Base-by-base conservation (phyloP, 768 basidiomycete species). In the Gloeopeniophorella convolvens region DNA sequence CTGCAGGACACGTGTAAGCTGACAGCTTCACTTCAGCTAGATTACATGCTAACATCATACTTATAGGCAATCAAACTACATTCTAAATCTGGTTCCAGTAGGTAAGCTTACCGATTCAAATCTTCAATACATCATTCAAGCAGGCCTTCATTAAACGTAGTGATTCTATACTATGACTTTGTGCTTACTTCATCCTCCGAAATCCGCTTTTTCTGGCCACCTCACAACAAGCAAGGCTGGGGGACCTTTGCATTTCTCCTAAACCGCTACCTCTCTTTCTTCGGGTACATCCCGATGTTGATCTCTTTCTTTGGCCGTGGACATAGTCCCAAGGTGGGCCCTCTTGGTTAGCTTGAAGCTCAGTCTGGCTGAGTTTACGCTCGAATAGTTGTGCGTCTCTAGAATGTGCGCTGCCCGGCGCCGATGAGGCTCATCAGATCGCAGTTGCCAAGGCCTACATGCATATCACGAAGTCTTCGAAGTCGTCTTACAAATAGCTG, bases 191-290 rank as follows among this genome's bases (percentile, higher is more conserved):
- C 64, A 26, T 48, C 55, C 18, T 57, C 57, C 26, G 77, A 79
- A 56, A 57, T 74, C 34, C 58, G 60, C 15, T 69, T 68, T 36
- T 58, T 79, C 5, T 80, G 78, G 78, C 60, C 60, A 45, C 51
- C 51, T 3, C 34, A 43, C 34, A 63, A 66, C 37, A 69, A 66
- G 3, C 72, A 68, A 48, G 64, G 60, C 2, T 55, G 58, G 16
- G 70, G 72, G 41, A 66, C 74, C 2, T 66, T 67, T 18, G 68
- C 70, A 57, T 78, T 77, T 59, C 70, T 76, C 35, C 44, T 76
- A 33, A 76, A 76, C 50, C 73, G 78, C 9, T 80, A 80, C 46
- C 58, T 74, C 27, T 66, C 73, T 1, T 62, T 74, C 36, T 62
- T 75, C 28, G 72, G 69, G 10, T 53, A 60, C 28, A 52, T 63